phyloP scores from a whole-genome alignment of 139 green algal genomes.

The Zygnema circumcarinatum region DNA sequence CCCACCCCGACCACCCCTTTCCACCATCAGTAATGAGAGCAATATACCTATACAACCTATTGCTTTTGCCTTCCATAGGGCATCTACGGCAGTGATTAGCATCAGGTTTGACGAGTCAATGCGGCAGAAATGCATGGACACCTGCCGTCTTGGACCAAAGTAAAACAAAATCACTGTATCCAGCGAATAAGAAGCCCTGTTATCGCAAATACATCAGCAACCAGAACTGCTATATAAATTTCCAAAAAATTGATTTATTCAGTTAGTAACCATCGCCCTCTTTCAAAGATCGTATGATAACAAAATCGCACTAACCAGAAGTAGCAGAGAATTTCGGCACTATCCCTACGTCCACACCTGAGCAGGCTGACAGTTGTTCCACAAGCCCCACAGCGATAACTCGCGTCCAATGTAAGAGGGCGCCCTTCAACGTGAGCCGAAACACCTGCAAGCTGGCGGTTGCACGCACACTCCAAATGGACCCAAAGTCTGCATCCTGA shows the following conservation, averaged over 20 bases:
- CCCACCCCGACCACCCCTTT: too few relatives aligned
- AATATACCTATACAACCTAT: too few relatives aligned
- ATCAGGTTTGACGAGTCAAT: too few relatives aligned
- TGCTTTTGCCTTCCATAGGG: too few relatives aligned
- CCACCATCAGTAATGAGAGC: too few relatives aligned
- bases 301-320: background rate
- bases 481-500: background rate
- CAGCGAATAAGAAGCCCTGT: background rate
- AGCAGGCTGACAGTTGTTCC: background rate
- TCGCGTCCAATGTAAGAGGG: background rate
- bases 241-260: background rate
- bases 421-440: background rate
- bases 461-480: background rate
- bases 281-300: background rate
- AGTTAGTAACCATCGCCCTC: background rate
- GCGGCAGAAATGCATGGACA: too few relatives aligned
- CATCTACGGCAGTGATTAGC: too few relatives aligned
- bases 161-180: too few relatives aligned
- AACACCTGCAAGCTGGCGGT: background rate
- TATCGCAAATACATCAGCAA: background rate
- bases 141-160: too few relatives aligned
- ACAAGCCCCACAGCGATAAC: background rate
- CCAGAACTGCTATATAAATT: background rate
- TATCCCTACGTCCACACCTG: background rate
- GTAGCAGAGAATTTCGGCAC: background rate